Evolutionary conservation across 192 early-diverging fungal species (phyloP), one percentile per base, ranked within the genome.

Genomic region (Polychytrium aggregatum): DNA sequence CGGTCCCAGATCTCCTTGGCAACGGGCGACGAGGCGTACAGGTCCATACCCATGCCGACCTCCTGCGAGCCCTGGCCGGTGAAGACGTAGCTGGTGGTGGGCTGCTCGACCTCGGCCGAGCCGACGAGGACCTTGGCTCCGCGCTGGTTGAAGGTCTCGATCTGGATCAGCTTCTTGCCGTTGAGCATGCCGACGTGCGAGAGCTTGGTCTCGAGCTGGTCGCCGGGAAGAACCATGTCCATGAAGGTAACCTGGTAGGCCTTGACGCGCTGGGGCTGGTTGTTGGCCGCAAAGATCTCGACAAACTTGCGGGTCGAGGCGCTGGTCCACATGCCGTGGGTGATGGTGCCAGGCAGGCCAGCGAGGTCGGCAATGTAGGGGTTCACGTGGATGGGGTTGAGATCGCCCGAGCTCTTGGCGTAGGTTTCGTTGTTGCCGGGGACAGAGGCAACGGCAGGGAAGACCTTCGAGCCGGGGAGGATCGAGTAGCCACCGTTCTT

Each of bases 21-120:
- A 56, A 85, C 68, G 41, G 82, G 65, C 1, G 88, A 91, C 34
- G 77, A 76, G 21, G 63, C 74, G 55, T 92, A 96, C 17, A 96
- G 78, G 36, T 84, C 86, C 88, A 92, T 96, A 45, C 88, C 90
- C 92, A 96, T 96, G 44, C 90, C 88, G 31, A 78, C 71, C 66
- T 92, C 88, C 65, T 96, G 92, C 50, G 92, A 90, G 65, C 92
- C 92, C 62, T 96, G 92, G 36, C 92, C 92, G 44, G 92, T 96
- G 60, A 96, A 96, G 11, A 91, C 87, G 57, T 88, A 96, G 45
- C 82, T 81, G 24, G 89, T 90, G 46, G 78, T 72, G 25, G 87
- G 82, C 70, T 96, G 92, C 53, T 92, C 86, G 37, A 96, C 88
- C 69, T 96, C 84, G 43, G 92, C 92, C 39, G 81, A 83, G 48